Percentiles rank a stretch among this genome's conserved stretches.
These are phyloP conservation scores for Cornus controversa DNA, from an alignment of 148 eudicot species.

Conservation along the genomic window DNA sequence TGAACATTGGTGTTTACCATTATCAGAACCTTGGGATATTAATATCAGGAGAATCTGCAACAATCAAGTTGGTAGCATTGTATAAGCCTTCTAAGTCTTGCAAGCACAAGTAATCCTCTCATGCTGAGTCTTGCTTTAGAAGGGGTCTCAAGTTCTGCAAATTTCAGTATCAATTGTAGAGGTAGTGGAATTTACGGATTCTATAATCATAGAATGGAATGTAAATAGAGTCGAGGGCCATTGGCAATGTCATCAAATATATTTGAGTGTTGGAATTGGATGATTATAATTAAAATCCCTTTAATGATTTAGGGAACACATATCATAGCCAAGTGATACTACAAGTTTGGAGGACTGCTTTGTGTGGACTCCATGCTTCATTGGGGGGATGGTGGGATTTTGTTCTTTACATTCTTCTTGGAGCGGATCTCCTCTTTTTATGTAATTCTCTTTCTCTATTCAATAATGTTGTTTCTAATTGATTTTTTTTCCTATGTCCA, in stretches of 20 bases:
- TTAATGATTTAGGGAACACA: neutral
- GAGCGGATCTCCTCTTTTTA: neutral
- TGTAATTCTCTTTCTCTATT: neutral
- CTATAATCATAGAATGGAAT: neutral
- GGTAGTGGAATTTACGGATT: neutral
- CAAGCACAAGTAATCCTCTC: neutral
- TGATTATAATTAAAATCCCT: neutral
- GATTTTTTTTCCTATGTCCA: neutral
- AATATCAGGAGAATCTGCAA: neutral
- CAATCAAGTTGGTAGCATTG: neutral
- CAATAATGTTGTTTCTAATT: neutral
- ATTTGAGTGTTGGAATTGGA: neutral
- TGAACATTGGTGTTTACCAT: neutral
- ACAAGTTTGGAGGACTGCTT: constrained; percentile 3
- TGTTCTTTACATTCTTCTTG: neutral
- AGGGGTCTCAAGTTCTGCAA: neutral
- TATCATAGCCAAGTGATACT: neutral
- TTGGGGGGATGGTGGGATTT: neutral
- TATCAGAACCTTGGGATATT: neutral
- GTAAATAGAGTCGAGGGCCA: neutral
- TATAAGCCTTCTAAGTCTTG: neutral
- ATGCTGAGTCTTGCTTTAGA: neutral
- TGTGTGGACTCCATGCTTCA: neutral
- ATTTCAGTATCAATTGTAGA: neutral
- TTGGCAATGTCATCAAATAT: neutral